A percentile compares a stretch with the other conserved stretches of the same genome.
phyloP scores from a whole-genome alignment of 2,329 filamentous ascomycete genomes.

The Aspergillus fischeri region DNA sequence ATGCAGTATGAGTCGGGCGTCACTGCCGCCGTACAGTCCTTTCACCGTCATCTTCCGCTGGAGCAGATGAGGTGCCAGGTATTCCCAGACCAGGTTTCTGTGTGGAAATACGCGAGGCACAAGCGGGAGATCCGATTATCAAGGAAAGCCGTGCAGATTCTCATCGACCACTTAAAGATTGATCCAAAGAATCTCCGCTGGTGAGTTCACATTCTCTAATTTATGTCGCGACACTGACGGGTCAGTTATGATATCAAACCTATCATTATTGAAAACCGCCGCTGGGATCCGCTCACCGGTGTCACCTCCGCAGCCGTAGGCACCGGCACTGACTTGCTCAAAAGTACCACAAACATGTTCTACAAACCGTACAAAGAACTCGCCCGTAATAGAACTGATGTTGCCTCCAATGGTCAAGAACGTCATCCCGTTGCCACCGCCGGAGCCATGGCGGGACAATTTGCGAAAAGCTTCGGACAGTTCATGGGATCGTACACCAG shows the following conservation, averaged over 20 bases:
- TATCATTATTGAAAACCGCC: slow-evolving; percentile 31
- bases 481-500: slow-evolving; percentile 26
- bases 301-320: slow-evolving; percentile 22
- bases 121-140: slow-evolving; percentile 16
- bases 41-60: slow-evolving; percentile 37
- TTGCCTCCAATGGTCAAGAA: not conserved
- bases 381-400: slow-evolving; percentile 5
- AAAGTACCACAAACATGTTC: slow-evolving; percentile 24
- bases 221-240: not conserved
- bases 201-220: slow-evolving; percentile 10
- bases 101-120: slow-evolving; percentile 21
- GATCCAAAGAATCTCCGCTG: slow-evolving; percentile 17
- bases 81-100: slow-evolving; percentile 23
- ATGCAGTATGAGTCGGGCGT: slow-evolving; percentile 44
- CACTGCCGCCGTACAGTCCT: slow-evolving; percentile 40
- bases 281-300: slow-evolving; percentile 32
- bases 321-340: slow-evolving; percentile 23
- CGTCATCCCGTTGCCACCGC: not conserved
- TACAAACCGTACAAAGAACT: slow-evolving; percentile 26
- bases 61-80: slow-evolving; percentile 24
- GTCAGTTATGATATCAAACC: slow-evolving; percentile 25
- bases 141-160: slow-evolving; percentile 20
- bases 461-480: slow-evolving; percentile 21
- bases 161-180: slow-evolving; percentile 21
- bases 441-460: slow-evolving; percentile 10